Evolutionary conservation across 2,329 filamentous ascomycete genomes (phyloP).

Genomic region (Akanthomyces dipterigenus): DNA sequence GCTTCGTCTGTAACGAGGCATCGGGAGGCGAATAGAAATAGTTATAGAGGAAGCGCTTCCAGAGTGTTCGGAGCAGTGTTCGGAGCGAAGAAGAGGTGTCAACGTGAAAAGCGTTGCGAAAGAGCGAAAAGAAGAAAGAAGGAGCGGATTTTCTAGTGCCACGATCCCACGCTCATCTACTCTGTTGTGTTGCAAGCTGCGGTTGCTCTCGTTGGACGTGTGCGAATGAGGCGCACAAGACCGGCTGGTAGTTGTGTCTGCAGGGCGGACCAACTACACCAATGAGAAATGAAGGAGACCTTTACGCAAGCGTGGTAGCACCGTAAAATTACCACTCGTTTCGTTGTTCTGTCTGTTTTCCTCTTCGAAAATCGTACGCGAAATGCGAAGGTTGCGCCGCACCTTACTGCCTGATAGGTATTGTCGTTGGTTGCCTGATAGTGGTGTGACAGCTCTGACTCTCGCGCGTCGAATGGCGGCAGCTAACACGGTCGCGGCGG

Average conservation of each 20-base stretch:
- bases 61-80: not conserved
- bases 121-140: not conserved
- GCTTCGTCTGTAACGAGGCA: constrained; percentile 8
- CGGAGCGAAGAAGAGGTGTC: not conserved
- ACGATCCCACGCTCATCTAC: not conserved
- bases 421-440: not conserved
- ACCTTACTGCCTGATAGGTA: not conserved
- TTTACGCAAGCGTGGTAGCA: not conserved
- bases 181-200: not conserved
- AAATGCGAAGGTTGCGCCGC: not conserved
- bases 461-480: not conserved
- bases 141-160: not conserved
- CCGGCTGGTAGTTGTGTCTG: not conserved
- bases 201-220: not conserved
- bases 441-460: not conserved
- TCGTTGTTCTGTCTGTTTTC: not conserved
- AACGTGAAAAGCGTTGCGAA: not conserved
- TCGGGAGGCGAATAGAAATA: not conserved
- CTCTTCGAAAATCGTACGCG: not conserved
- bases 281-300: not conserved
- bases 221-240: not conserved
- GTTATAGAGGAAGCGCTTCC: not conserved
- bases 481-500: not conserved
- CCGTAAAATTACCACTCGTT: not conserved
- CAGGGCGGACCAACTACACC: not conserved